These are phyloP conservation scores for Melocanna baccifera DNA, from an alignment of 176 grass and related monocot genomes.

Conservation along the genomic window DNA sequence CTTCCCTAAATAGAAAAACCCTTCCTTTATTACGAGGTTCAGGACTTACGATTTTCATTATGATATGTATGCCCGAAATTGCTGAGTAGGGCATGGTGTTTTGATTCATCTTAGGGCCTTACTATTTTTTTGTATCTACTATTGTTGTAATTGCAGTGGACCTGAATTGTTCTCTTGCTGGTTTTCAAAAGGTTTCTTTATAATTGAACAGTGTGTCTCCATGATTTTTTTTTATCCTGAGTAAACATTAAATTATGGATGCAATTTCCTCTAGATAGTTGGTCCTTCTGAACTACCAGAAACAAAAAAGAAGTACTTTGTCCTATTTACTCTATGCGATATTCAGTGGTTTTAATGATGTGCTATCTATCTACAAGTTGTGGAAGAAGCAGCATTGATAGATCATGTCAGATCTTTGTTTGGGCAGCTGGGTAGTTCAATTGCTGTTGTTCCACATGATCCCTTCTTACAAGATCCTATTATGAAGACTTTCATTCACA, in stretches of 20 bases:
- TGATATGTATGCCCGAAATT: background rate
- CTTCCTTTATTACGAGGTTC: background rate
- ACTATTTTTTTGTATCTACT: background rate
- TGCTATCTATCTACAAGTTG: constrained; percentile 27
- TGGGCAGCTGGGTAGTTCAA: background rate
- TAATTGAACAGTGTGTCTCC: background rate
- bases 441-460: background rate
- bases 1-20: background rate
- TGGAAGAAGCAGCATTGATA: constrained; percentile 41
- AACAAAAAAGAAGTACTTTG: background rate
- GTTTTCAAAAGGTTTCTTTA: background rate
- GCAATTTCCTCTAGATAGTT: background rate
- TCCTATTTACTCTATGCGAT: background rate
- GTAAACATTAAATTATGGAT: background rate
- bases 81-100: background rate
- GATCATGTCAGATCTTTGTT: constrained; percentile 42
- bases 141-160: background rate
- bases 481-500: background rate
- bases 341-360: constrained; percentile 11
- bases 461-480: background rate
- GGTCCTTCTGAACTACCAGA: background rate
- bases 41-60: background rate
- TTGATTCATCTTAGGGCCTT: background rate
- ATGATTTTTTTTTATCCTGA: background rate
- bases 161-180: background rate